Percentiles rank a stretch among this genome's conserved stretches.
Conservation (phyloP, 1,284 basidiomycete species). For the Cutaneotrichosporon sp. region DNA sequence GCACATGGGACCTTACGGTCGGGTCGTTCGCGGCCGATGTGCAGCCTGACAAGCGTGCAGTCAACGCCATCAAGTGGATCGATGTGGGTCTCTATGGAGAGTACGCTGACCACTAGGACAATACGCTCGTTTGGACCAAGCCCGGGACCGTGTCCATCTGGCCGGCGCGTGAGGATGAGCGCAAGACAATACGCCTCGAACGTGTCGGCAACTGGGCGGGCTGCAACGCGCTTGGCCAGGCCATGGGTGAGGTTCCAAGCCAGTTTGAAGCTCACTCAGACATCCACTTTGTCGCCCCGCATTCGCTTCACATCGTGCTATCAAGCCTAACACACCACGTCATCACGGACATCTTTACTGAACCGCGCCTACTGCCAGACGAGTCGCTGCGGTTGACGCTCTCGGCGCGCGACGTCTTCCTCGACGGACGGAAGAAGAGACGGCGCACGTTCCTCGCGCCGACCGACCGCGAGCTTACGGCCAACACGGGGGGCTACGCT, state of each 20-base stretch:
- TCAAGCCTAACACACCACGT: slow-evolving; percentile 41
- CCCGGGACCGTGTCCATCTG: slow-evolving; percentile 39
- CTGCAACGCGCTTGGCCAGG: slow-evolving; percentile 35
- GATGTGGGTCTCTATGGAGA: slow-evolving; percentile 31
- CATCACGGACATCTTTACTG: slow-evolving; percentile 30
- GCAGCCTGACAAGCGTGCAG: slow-evolving; percentile 26
- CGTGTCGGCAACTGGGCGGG: slow-evolving; percentile 48
- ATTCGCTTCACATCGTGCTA: slow-evolving; percentile 33
- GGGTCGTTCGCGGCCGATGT: slow-evolving; percentile 10
- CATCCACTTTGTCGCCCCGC: slow-evolving; percentile 26
- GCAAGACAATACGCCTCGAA: slow-evolving; percentile 25
- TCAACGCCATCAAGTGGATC: slow-evolving; percentile 41
- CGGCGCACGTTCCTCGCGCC: slow-evolving; percentile 15
- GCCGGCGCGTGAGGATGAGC: slow-evolving; percentile 23
- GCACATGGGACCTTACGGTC: slow-evolving; percentile 19
- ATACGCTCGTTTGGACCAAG: slow-evolving; percentile 42
- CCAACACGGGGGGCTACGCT: slow-evolving; percentile 31
- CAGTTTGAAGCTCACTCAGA: slow-evolving; percentile 24
- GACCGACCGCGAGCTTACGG: slow-evolving; percentile 21
- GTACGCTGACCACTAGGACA: slow-evolving; percentile 26
- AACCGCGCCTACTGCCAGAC: slow-evolving; percentile 26
- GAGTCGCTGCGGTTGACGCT: slow-evolving; percentile 33
- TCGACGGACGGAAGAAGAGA: slow-evolving; percentile 28
- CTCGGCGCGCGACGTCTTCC: slow-evolving; percentile 36
- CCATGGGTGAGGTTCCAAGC: slow-evolving; percentile 40